Evolutionary conservation across 192 early-diverging fungal species (phyloP).

Genomic region (Coemansia sp.): DNA sequence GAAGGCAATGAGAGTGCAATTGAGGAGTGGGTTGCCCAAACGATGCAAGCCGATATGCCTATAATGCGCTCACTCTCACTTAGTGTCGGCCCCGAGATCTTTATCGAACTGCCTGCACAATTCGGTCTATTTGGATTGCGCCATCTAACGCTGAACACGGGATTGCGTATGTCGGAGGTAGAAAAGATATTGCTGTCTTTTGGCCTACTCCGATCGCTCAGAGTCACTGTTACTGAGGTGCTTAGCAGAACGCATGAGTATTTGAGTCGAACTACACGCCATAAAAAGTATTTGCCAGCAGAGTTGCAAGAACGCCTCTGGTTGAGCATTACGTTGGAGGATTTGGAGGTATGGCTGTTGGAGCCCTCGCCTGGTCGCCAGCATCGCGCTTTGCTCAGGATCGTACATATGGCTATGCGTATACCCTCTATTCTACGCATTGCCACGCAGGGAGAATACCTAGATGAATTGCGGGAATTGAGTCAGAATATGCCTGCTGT

Average conservation of each 20-base stretch:
- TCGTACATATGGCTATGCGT: conserved; percentile 22
- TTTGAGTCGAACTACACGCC: conserved; percentile 27
- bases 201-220: conserved; percentile 12
- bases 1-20: background rate
- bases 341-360: conserved; percentile 12
- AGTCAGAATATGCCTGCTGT: background rate
- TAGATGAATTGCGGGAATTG: conserved; percentile 11
- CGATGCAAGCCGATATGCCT: background rate
- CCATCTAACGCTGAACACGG: conserved; percentile 16
- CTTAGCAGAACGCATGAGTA: conserved; percentile 35
- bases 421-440: conserved; percentile 29
- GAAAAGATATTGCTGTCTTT: conserved; percentile 28
- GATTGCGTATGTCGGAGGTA: conserved; percentile 28
- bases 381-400: conserved; percentile 27
- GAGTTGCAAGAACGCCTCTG: background rate
- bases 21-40: conserved; percentile 19
- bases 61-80: conserved; percentile 19
- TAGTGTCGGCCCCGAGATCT: background rate
- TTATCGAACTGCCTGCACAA: conserved; percentile 16
- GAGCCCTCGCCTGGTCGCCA: conserved; percentile 4
- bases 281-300: conserved; percentile 15
- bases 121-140: conserved; percentile 10
- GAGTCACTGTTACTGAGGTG: conserved; percentile 22
- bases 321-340: conserved; percentile 20
- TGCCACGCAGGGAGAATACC: conserved; percentile 13